Percentiles rank a stretch among this genome's conserved stretches.
These are phyloP conservation scores for Chaetomium tenue DNA, from an alignment of 495 filamentous ascomycete species.

Conservation along the genomic window DNA sequence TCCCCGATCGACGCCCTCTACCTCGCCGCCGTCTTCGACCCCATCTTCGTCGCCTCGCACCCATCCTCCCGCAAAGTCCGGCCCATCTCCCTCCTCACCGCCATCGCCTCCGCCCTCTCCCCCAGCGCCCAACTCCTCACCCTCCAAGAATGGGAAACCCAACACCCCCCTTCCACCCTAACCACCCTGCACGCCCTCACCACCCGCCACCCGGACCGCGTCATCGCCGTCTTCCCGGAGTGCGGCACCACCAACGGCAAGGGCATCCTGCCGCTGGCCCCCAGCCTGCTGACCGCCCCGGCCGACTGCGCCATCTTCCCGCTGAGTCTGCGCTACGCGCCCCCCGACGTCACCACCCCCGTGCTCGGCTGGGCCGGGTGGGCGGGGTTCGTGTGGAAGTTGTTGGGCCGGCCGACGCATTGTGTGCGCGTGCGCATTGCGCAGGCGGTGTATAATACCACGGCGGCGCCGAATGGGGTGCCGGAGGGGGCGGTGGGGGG, in stretches of 20 bases:
- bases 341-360: conserved; percentile 86
- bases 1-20: conserved; percentile 92
- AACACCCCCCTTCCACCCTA: conserved; percentile 32
- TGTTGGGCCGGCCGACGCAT: conserved; percentile 82
- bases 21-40: conserved; percentile 94
- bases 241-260: conserved; percentile 91
- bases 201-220: conserved; percentile 63
- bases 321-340: conserved; percentile 81
- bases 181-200: conserved; percentile 62
- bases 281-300: conserved; percentile 64
- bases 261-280: conserved; percentile 81
- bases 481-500: conserved; percentile 37
- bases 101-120: conserved; percentile 71
- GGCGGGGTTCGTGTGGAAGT: conserved; percentile 71
- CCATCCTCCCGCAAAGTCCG: conserved; percentile 70
- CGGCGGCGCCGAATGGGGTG: conserved; percentile 31
- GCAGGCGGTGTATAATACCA: conserved; percentile 55
- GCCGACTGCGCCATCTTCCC: conserved; percentile 75
- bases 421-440: conserved; percentile 88
- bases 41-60: conserved; percentile 83
- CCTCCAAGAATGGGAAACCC: conserved; percentile 30
- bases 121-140: conserved; percentile 45
- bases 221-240: conserved; percentile 86
- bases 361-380: conserved; percentile 61
- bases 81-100: conserved; percentile 69